These are phyloP conservation scores for Sclerospora graminicola DNA, from an alignment of 352 stramenopile species.

Conservation along the genomic window DNA sequence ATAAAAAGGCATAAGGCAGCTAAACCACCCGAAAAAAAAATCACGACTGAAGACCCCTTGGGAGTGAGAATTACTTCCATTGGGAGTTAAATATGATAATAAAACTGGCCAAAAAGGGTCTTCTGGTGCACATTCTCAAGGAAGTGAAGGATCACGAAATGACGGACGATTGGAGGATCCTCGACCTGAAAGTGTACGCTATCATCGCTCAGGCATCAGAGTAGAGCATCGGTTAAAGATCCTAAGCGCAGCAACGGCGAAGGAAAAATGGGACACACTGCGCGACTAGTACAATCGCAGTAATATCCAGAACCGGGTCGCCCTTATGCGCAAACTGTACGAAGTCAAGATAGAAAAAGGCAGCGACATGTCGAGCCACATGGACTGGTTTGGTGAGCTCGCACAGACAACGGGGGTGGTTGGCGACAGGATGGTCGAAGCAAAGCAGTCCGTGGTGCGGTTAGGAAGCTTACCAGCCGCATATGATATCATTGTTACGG, in stretches of 20 bases:
- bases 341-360: background rate
- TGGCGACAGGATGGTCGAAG: background rate
- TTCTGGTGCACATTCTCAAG: background rate
- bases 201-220: background rate
- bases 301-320: background rate
- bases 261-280: background rate
- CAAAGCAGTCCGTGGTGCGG: background rate
- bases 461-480: background rate
- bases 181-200: background rate
- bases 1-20: too few species aligned
- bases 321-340: background rate
- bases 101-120: background rate
- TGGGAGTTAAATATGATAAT: background rate
- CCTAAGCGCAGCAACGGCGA: background rate
- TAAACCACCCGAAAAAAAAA: too few species aligned
- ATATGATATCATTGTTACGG: background rate
- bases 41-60: too few species aligned
- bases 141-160: background rate
- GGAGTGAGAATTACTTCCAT: background rate
- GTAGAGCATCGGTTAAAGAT: background rate
- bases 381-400: background rate
- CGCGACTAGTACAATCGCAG: background rate
- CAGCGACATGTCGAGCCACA: background rate
- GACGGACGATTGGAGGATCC: background rate
- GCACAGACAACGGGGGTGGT: background rate